Evolutionary conservation across 306 rosid genomes (phyloP).

Genomic region (Mimosa pudica): DNA sequence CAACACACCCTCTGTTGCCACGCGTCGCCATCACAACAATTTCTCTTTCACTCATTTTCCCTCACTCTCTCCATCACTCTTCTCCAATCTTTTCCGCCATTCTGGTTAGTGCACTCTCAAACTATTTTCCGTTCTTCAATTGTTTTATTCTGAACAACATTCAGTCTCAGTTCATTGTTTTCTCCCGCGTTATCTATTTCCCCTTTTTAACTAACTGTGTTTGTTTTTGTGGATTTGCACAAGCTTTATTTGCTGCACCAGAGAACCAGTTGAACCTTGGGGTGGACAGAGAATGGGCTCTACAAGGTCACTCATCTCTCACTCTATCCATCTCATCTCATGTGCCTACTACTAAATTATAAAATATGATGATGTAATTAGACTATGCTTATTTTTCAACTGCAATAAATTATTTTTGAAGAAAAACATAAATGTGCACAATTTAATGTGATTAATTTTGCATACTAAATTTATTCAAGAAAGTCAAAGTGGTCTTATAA

Average conservation of each 20-base stretch:
- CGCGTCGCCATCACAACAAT: slow-evolving; percentile 22
- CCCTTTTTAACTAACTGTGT: background rate
- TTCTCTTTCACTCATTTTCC: slow-evolving; percentile 26
- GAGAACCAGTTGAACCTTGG: slow-evolving; percentile 62
- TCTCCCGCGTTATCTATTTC: background rate
- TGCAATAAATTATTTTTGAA: no score
- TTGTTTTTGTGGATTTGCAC: slow-evolving; percentile 24
- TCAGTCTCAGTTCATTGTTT: background rate
- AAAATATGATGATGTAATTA: background rate
- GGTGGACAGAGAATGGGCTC: slow-evolving; percentile 66
- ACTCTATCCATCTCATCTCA: background rate
- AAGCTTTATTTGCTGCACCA: slow-evolving; percentile 64
- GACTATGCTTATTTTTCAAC: slow-evolving; percentile 7
- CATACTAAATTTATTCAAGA: no score
- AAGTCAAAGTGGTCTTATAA: no score
- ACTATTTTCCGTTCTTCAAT: background rate
- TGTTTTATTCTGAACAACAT: background rate
- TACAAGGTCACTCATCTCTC: slow-evolving; percentile 60
- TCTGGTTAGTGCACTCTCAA: slow-evolving; percentile 40
- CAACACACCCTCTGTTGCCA: slow-evolving; percentile 25
- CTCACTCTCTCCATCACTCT: slow-evolving; percentile 37
- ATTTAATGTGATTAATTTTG: background rate
- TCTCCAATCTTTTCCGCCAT: slow-evolving; percentile 31
- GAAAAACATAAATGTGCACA: no score
- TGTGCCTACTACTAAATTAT: background rate